phyloP scores from a whole-genome alignment of 768 basidiomycete genomes.

The Chalciporus sphaerocephalus region DNA sequence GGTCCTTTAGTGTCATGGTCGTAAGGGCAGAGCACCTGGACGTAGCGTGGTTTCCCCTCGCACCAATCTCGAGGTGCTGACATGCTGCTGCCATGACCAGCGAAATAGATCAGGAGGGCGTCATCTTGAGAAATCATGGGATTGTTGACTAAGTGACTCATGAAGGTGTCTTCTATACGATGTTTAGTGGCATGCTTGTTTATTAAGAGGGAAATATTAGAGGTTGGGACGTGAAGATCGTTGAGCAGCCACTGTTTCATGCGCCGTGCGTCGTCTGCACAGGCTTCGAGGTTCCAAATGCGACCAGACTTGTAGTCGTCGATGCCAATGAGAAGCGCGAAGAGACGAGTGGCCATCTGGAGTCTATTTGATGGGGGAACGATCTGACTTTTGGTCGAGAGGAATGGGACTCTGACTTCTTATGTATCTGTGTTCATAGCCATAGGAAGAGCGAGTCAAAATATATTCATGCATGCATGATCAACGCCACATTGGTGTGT shows the following conservation, averaged over 20 bases:
- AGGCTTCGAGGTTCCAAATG: constrained; percentile 65
- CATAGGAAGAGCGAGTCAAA: constrained; percentile 1
- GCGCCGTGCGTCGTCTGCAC: constrained; percentile 58
- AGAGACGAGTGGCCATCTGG: constrained; percentile 46
- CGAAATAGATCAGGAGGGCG: constrained; percentile 65
- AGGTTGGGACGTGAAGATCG: constrained; percentile 52
- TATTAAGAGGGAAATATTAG: constrained; percentile 53
- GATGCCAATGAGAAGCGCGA: constrained; percentile 65
- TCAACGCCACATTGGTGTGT: constrained; percentile 5
- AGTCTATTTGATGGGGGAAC: constrained; percentile 1
- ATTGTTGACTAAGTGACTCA: constrained; percentile 61
- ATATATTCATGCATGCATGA: background rate
- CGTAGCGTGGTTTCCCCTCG: constrained; percentile 37
- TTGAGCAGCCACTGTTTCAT: constrained; percentile 55
- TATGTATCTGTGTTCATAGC: constrained; percentile 18
- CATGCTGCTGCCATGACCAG: constrained; percentile 65
- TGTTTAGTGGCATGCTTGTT: constrained; percentile 59
- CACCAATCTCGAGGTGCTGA: constrained; percentile 61
- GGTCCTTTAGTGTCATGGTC: constrained; percentile 54
- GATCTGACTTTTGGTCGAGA: constrained; percentile 9
- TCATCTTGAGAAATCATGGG: constrained; percentile 55
- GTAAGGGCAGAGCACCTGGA: constrained; percentile 62
- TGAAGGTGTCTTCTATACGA: constrained; percentile 57
- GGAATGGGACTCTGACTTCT: constrained; percentile 1
- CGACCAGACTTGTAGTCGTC: constrained; percentile 62